Percentiles rank a stretch among this genome's conserved stretches.
phyloP scores from a whole-genome alignment of 768 basidiomycete genomes.

The Scleroderma citrinum region DNA sequence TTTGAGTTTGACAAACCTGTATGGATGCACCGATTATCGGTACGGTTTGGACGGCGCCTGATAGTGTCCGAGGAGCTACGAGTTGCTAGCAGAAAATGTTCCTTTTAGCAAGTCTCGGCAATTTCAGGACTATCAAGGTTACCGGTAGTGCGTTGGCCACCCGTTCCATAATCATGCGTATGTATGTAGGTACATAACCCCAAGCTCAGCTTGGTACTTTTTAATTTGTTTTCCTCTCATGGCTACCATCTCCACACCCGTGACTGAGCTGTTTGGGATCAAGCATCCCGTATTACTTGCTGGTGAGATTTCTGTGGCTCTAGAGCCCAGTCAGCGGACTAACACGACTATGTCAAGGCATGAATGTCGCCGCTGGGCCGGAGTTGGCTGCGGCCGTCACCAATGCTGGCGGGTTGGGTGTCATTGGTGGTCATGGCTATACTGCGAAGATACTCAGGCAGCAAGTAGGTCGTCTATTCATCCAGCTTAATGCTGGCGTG shows the following conservation, averaged over 20 bases:
- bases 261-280: slow-evolving; percentile 85
- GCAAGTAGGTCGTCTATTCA: slow-evolving; percentile 47
- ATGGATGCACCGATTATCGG: too few species aligned
- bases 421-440: slow-evolving; percentile 87
- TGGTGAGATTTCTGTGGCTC: slow-evolving; percentile 42
- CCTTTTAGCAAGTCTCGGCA: too few species aligned
- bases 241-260: slow-evolving; percentile 72
- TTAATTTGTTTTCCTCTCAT: slow-evolving; percentile 4
- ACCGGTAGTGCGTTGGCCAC: too few species aligned
- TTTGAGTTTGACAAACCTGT: too few species aligned
- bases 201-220: neutral
- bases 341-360: slow-evolving; percentile 30
- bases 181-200: neutral
- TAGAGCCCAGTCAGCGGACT: too few species aligned
- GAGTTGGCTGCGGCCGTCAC: slow-evolving; percentile 92
- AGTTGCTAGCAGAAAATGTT: too few species aligned
- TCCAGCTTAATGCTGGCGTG: slow-evolving; percentile 10
- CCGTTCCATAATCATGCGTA: too few species aligned
- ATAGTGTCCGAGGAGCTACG: too few species aligned
- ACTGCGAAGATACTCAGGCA: slow-evolving; percentile 74
- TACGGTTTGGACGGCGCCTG: too few species aligned
- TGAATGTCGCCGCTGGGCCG: slow-evolving; percentile 66
- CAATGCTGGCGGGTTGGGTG: slow-evolving; percentile 89
- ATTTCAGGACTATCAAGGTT: too few species aligned
- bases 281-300: slow-evolving; percentile 86